phyloP scores from a whole-genome alignment of 1,139 yeast genomes.

The Protomyces lactucae-debilis region DNA sequence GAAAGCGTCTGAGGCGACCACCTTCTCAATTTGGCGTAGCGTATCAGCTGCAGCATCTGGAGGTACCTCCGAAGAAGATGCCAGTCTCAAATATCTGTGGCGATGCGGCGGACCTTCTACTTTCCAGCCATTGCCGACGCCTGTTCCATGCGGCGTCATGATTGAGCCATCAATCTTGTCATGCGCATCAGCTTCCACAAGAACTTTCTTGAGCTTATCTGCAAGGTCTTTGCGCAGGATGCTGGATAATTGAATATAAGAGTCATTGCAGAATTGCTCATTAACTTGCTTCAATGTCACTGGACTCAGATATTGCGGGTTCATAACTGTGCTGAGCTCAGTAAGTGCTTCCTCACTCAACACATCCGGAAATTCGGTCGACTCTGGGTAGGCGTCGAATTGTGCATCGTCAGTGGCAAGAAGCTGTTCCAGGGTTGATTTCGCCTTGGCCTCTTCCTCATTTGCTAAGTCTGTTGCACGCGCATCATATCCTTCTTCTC shows the following conservation, averaged over 20 bases:
- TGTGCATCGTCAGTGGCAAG: neutral
- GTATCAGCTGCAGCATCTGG: neutral
- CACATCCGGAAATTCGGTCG: slow-evolving; percentile 45
- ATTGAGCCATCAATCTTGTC: slow-evolving; percentile 34
- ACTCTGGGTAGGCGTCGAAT: slow-evolving; percentile 1
- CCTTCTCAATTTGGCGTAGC: neutral
- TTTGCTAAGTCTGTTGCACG: slow-evolving; percentile 28
- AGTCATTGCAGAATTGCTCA: slow-evolving; percentile 42
- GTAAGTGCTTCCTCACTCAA: slow-evolving; percentile 53
- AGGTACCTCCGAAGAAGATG: slow-evolving; percentile 42
- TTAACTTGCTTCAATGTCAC: slow-evolving; percentile 51
- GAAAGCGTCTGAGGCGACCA: slow-evolving; percentile 50
- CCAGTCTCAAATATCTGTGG: slow-evolving; percentile 57
- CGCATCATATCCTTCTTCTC: slow-evolving; percentile 73
- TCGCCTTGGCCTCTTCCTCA: slow-evolving; percentile 27
- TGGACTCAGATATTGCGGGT: slow-evolving; percentile 51
- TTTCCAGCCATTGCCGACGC: slow-evolving; percentile 72
- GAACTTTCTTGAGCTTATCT: neutral
- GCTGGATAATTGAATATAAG: slow-evolving; percentile 12
- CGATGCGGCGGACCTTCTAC: slow-evolving; percentile 92
- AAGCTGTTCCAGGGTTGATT: slow-evolving; percentile 28
- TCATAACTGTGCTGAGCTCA: slow-evolving; percentile 44
- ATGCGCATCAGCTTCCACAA: slow-evolving; percentile 35
- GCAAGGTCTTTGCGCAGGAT: slow-evolving; percentile 2
- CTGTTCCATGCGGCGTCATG: slow-evolving; percentile 50